Base-by-base conservation (phyloP, 495 filamentous ascomycete species). In the Astrothelium subdiscretum region DNA sequence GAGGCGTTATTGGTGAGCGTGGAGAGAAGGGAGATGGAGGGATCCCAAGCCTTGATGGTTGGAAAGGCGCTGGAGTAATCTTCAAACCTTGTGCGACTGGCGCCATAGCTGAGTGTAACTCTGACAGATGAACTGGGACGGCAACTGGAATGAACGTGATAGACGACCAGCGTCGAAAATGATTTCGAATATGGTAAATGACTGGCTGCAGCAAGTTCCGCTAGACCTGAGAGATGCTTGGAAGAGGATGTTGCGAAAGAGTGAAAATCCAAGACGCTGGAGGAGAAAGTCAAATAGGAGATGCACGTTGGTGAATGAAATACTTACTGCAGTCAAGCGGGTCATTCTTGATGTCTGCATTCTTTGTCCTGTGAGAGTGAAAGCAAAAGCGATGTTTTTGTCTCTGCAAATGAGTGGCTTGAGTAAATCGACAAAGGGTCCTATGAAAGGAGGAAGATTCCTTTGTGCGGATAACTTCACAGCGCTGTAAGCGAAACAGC, bases 1-100 rank as follows among this genome's bases (percentile, higher is more conserved):
- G 61, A 22, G 66, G 72, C 3, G 70, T 63, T 38, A 73, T 44
- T 6, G 71, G 70, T n/a, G 62, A 32, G 1, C 57, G 65, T 1
- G 72, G 73, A 13, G 70, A 70, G 67, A 75, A 74, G 0, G 71
- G 70, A 26, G 73, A 74, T 11, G 69, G 67, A 1, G 71, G 73
- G 54, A 70, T 70, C 32, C 68, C 66, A 58, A 75, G 72, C 22
- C 62, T 35, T 38, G 74, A 73, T 43, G 73, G 68, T 62, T 70
- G 68, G 65, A 68, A 74, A 29, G 72, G 72, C 3, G 67, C 48
- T 40, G 67, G 62, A 22, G 58, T 65, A 40, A 69, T 65, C 42
- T 62, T 69, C 15, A 69, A 58, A 22, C 58, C 52, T 32, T 10
- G 43, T 22, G 22, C 24, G 29, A 15, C 24, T 8, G 48, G 48